Conservation (phyloP, 2,329 filamentous ascomycete genomes). For the Botrytis pseudocinerea region DNA sequence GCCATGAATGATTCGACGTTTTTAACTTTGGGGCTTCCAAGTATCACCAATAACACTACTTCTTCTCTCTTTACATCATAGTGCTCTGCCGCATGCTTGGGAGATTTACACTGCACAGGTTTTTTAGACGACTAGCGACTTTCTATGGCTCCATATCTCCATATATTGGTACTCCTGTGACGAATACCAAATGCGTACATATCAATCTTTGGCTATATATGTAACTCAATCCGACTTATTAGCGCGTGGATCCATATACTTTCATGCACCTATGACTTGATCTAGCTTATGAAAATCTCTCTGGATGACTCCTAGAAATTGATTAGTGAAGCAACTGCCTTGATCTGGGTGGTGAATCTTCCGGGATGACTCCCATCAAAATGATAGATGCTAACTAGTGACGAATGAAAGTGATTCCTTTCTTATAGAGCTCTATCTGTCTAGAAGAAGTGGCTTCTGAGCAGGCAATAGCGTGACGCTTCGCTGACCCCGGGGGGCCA, state of each 20-base stretch:
- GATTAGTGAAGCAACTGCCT: neutral
- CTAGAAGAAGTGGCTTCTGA: neutral
- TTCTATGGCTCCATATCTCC: neutral
- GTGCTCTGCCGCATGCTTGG: neutral
- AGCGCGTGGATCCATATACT: neutral
- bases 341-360: neutral
- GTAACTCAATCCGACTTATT: neutral
- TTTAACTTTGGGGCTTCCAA: neutral
- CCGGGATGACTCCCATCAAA: neutral
- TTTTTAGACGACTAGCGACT: neutral
- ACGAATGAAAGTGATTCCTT: neutral
- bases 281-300: neutral
- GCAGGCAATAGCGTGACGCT: neutral
- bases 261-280: neutral
- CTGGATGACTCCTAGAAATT: neutral
- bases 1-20: neutral
- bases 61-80: neutral
- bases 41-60: neutral
- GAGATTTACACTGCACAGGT: neutral
- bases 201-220: neutral
- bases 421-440: neutral
- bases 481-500: neutral
- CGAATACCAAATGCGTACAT: neutral
- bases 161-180: neutral
- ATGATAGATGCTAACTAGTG: neutral